Percentiles rank a stretch among this genome's conserved stretches.
These are phyloP conservation scores for Fusarium domesticum DNA, from an alignment of 2,329 filamentous ascomycete genomes.

Conservation along the genomic window DNA sequence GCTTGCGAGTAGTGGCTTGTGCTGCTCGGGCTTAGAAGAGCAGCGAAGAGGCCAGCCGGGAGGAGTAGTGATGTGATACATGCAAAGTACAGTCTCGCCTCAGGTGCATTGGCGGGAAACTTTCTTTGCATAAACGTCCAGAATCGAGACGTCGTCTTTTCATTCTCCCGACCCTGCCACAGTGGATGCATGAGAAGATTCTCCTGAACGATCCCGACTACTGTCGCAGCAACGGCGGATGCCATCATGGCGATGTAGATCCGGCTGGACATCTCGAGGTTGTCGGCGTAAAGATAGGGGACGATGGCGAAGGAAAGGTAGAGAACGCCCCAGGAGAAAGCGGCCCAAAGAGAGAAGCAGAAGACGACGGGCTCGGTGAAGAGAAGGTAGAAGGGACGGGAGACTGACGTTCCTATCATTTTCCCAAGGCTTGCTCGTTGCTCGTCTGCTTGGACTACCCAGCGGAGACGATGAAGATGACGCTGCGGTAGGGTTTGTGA, in stretches of 20 bases:
- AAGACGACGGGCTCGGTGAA: conserved; percentile 76
- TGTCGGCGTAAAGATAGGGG: conserved; percentile 68
- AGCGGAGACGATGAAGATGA: conserved; percentile 58
- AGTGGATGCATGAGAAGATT: conserved; percentile 51
- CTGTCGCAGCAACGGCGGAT: conserved; percentile 63
- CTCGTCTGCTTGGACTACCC: conserved; percentile 77
- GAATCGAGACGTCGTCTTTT: conserved; percentile 31
- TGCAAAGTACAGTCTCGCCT: conserved; percentile 78
- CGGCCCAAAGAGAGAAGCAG: conserved; percentile 85
- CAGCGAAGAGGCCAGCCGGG: conserved; percentile 69
- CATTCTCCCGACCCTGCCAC: conserved; percentile 28
- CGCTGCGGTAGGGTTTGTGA: not conserved
- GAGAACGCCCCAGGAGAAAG: conserved; percentile 85
- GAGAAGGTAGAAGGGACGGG: conserved; percentile 74
- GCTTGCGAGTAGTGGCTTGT: conserved; percentile 31
- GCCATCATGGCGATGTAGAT: conserved; percentile 72
- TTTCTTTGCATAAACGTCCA: conserved; percentile 46
- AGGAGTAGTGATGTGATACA: conserved; percentile 74
- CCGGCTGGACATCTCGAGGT: conserved; percentile 65
- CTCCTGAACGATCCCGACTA: conserved; percentile 71
- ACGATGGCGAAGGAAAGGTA: conserved; percentile 82
- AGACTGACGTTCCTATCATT: conserved; percentile 72
- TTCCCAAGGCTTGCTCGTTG: conserved; percentile 63
- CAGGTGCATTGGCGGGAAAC: conserved; percentile 58
- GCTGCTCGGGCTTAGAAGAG: conserved; percentile 29